Base-by-base conservation (phyloP, 495 filamentous ascomycete genomes). In the Lasiosphaeris hirsuta region DNA sequence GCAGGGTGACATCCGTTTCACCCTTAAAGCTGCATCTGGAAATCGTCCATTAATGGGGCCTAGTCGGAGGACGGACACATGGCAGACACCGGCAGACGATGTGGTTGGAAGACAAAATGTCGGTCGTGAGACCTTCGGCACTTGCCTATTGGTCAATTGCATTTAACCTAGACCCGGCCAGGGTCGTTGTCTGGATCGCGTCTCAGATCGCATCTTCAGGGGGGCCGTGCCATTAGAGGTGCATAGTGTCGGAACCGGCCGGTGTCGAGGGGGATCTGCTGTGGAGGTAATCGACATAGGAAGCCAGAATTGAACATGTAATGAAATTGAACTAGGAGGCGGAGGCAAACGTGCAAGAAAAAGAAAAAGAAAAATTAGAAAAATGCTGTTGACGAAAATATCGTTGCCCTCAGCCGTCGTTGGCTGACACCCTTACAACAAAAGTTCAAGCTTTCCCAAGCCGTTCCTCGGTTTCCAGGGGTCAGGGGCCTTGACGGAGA, bases 101-200 rank as follows among this genome's bases (percentile, higher is more conserved):
- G 43, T 23, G 15, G 43, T 17, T 19, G 11, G 38, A 15, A 13
- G 23, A 30, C 23, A 30, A 30, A 5, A 30, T 30, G 23, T 2
- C 23, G 23, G 23, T 30, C 2, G 23, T 30, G 23, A 41, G 39
- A 3, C 11, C 11, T 41, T 44, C 51, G 54, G 45, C 34, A 46
- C 30, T 52, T 52, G 10, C 41, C 44, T 5, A 59, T 59, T 59
- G 35, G 50, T 33, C 50, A 40, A 42, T 35, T 15, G 7, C 17
- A 42, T 59, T 59, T 47, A 58, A 54, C 42, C 56, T 36, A 6
- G 11, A 40, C 8, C 47, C 49, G 15, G 30, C 11, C 19, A 46
- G 48, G 38, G 56, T 15, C n/a, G 9, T 13, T 52, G 56, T 58
- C 56, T 58, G 56, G 56, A 45, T 52, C 48, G 30, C 37, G 56